Conservation (phyloP, 768 basidiomycete species). For the Leccinum obscurum region DNA sequence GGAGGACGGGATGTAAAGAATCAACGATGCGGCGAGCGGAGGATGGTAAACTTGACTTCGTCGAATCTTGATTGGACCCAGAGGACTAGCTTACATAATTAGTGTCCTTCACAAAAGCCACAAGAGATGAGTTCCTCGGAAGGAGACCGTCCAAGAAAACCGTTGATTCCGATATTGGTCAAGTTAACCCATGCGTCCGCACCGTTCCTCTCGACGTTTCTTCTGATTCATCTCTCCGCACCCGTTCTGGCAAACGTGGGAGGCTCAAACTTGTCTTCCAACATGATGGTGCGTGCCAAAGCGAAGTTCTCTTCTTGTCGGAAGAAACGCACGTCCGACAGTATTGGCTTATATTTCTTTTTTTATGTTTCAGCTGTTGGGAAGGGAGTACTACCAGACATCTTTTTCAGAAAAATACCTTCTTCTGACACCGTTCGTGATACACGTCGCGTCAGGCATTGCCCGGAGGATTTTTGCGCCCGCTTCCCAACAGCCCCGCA, state of each 20-base stretch:
- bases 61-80: too few species aligned
- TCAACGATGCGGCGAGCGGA: too few species aligned
- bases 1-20: too few species aligned
- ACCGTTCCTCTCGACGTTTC: slow-evolving; percentile 75
- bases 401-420: slow-evolving; percentile 65
- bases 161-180: slow-evolving; percentile 42
- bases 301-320: not conserved
- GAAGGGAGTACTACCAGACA: slow-evolving; percentile 86
- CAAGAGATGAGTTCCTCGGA: slow-evolving; percentile 1
- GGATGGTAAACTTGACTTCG: too few species aligned
- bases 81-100: too few species aligned
- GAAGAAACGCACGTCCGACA: not conserved
- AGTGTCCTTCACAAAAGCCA: too few species aligned
- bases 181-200: slow-evolving; percentile 65
- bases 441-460: slow-evolving; percentile 62
- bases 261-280: slow-evolving; percentile 65
- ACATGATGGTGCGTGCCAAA: slow-evolving; percentile 60
- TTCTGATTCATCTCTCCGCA: slow-evolving; percentile 74
- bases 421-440: slow-evolving; percentile 61
- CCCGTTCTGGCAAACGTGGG: slow-evolving; percentile 72
- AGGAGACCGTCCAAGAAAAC: slow-evolving; percentile 1
- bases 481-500: slow-evolving; percentile 29
- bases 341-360: not conserved
- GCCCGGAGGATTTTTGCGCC: slow-evolving; percentile 57
- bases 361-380: slow-evolving; percentile 57